Base-by-base conservation (phyloP, 2,329 filamentous ascomycete genomes). In the Talaromyces rugulosus region DNA sequence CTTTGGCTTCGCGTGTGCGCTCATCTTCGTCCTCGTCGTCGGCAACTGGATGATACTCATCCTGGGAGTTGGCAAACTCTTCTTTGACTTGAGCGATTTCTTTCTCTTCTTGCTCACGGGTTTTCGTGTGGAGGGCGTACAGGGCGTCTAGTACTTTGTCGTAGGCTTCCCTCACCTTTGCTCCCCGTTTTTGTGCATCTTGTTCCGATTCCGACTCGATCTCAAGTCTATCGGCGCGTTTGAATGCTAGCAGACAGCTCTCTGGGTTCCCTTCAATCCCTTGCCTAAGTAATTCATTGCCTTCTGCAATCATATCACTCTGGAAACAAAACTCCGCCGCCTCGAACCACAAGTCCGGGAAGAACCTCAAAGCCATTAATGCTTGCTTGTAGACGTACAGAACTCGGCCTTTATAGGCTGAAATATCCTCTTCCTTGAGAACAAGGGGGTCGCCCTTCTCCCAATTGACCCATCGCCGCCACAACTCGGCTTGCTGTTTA, bases 321-420 rank as follows among this genome's bases (percentile, higher is more conserved):
- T 89, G 85, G 70, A 92, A 92, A 75, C 91, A 96, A 86, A 94
- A 98, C 66, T 96, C 90, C 0, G 93, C 91, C 9, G 92, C 94
- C 63, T 97, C 92, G 56, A 92, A 93, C 95, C 95, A 99, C 68
- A 97, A 88, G 72, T 96, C 91, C 4, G 95, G 93, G 86, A 94
- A 95, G 77, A 98, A 99, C 57, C 93, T 88, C 60, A 99, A 80
- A 4, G 92, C 89, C 90, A 97, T 96, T 54, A 96, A 80, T 4
- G 94, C 92, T 74, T 97, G 94, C 74, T 92, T 95, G 81, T 96
- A 98, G 66, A 91, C 89, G 74, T 96, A 96, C 7, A 97, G 76
- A 50, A 98, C 85, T 47, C 95, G 88, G 66, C 89, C 85, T 67
- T 89, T 89, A 76, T 89, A 95, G 6, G 85, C 83, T 58, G 87